phyloP scores from a whole-genome alignment of 148 eudicot genomes.

The Agrostemma githago region DNA sequence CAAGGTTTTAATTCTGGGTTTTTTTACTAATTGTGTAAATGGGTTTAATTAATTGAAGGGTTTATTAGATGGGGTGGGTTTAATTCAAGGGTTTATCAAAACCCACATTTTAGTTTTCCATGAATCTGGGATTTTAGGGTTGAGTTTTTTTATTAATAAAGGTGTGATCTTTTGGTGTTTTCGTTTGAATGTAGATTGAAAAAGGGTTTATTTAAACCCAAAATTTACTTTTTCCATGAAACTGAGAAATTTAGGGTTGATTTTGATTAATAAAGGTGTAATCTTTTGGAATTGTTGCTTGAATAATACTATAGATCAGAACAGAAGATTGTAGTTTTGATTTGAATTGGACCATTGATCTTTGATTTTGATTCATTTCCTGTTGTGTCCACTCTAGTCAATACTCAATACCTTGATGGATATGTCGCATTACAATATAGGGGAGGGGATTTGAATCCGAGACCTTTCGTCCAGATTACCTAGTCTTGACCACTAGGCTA shows the following conservation, averaged over 20 bases:
- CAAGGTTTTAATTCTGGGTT: not conserved
- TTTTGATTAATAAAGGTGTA: no score
- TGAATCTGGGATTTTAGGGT: not conserved
- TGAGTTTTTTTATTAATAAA: not conserved
- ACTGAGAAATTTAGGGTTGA: no score
- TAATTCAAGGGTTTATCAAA: not conserved
- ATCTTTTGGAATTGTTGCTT: no score
- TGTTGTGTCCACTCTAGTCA: not conserved
- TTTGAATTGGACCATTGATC: not conserved
- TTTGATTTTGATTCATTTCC: not conserved
- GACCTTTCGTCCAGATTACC: no score
- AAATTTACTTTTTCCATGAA: no score
- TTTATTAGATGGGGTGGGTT: not conserved
- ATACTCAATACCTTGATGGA: not conserved
- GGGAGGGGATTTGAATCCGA: no score
- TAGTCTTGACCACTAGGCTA: no score
- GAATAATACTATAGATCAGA: not conserved
- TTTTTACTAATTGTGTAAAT: no score
- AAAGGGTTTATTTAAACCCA: no score
- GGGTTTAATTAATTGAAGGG: not conserved
- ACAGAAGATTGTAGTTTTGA: not conserved
- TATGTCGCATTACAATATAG: no score
- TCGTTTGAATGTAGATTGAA: not conserved
- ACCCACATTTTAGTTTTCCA: not conserved
- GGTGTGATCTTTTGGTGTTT: not conserved